A percentile compares a stretch with the other conserved stretches of the same genome.
phyloP scores from a whole-genome alignment of 768 basidiomycete genomes.

The Boletus patriciae region DNA sequence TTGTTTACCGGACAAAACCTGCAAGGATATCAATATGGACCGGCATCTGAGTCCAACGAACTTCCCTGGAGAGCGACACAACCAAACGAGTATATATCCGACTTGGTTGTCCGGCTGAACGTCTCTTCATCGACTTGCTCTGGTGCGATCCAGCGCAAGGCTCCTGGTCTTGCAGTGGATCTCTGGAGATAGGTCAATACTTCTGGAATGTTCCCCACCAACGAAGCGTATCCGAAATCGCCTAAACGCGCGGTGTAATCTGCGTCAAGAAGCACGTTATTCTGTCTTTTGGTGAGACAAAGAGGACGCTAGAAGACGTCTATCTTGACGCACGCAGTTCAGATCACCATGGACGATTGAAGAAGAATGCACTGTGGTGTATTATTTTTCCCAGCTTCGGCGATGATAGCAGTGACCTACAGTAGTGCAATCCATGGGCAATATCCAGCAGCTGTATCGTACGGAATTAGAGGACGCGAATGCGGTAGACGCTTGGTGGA shows the following conservation, averaged over 20 bases:
- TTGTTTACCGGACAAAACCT: no score
- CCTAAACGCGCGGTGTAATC: constrained; percentile 37
- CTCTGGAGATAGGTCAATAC: constrained; percentile 1
- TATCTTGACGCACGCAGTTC: constrained; percentile 6
- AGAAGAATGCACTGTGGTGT: constrained; percentile 12
- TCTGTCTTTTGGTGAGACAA: constrained; percentile 6
- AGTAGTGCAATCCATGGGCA: constrained; percentile 14
- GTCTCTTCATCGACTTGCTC: no score
- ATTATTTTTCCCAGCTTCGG: background rate
- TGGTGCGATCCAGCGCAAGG: no score
- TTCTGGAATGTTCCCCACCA: constrained; percentile 10
- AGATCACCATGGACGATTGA: constrained; percentile 21
- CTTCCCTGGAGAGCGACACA: no score
- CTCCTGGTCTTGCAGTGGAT: background rate
- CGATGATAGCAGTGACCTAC: background rate
- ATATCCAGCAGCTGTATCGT: constrained; percentile 14
- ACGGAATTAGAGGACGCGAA: constrained; percentile 16
- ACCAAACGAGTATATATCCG: no score
- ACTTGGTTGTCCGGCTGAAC: no score
- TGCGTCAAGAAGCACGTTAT: constrained; percentile 16
- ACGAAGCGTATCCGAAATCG: constrained; percentile 44
- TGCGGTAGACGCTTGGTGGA: background rate
- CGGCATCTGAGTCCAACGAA: no score
- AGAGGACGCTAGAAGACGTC: no score
- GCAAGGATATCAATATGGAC: no score